These are phyloP conservation scores for Beta lomatogona DNA, from an alignment of 179 eudicot species.

Conservation along the genomic window DNA sequence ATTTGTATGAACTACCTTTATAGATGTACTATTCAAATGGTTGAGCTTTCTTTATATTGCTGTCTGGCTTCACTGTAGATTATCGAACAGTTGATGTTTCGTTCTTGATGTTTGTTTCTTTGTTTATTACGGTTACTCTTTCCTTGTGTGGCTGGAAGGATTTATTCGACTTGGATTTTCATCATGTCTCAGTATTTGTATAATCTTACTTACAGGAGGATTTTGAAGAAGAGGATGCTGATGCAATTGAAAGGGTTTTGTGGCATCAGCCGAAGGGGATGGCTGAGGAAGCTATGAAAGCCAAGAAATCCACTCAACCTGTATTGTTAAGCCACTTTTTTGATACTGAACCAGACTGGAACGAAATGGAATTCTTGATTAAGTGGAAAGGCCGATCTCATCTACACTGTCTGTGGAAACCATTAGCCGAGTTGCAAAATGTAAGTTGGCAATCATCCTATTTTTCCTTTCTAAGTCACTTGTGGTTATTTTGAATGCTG, in stretches of 20 bases:
- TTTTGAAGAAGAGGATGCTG: constrained; percentile 86
- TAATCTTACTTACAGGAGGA: constrained; percentile 59
- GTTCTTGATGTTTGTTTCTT: background rate
- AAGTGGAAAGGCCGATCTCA: constrained; percentile 99
- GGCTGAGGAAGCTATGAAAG: constrained; percentile 86
- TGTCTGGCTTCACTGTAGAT: background rate
- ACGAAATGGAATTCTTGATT: constrained; percentile 82
- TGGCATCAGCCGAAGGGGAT: constrained; percentile 98
- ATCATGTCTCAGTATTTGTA: background rate
- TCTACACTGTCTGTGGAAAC: constrained; percentile 92
- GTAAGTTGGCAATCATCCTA: constrained; percentile 41
- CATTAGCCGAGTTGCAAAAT: constrained; percentile 79
- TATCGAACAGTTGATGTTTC: background rate
- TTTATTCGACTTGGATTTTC: background rate
- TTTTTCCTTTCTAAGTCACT: background rate
- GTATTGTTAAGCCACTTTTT: constrained; percentile 72
- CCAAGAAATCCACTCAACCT: constrained; percentile 73
- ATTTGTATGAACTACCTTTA: background rate
- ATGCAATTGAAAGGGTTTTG: constrained; percentile 83
- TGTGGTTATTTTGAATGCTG: background rate
- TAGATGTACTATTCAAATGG: background rate
- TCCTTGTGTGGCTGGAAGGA: background rate
- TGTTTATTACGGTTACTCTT: background rate
- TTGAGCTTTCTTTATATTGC: background rate
- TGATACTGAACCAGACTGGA: constrained; percentile 87